Conservation (phyloP, 2,329 filamentous ascomycete species). For the Exserohilum rostratum region DNA sequence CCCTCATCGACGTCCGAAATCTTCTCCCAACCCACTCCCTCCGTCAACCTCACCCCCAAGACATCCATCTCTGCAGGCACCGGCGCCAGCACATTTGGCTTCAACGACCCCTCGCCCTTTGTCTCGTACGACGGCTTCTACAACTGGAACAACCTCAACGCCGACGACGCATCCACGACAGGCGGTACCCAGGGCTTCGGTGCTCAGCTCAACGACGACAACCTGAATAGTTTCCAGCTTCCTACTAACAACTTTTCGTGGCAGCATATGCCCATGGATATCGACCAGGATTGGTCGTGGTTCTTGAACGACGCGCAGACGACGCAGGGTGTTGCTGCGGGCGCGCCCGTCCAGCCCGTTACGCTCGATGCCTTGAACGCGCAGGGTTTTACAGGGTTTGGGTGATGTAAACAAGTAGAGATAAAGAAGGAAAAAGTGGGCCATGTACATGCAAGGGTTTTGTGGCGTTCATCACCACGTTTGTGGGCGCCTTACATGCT, state of each 20-base stretch:
- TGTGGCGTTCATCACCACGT: too few species aligned
- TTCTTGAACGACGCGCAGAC: constrained; percentile 43
- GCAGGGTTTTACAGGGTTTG: constrained; percentile 38
- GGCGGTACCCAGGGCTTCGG: constrained; percentile 5
- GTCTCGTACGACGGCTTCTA: constrained; percentile 51
- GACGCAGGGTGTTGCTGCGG: constrained; percentile 12
- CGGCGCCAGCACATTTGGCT: constrained; percentile 11
- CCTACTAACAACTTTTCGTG: constrained; percentile 46
- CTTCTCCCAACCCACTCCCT: constrained; percentile 18
- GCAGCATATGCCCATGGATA: constrained; percentile 51
- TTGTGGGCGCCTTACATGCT: too few species aligned
- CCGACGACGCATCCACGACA: constrained; percentile 16
- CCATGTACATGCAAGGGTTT: too few species aligned
- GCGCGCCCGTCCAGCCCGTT: not conserved
- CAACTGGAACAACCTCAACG: constrained; percentile 37
- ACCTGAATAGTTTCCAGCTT: constrained; percentile 39
- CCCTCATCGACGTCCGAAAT: constrained; percentile 15
- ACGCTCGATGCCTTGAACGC: constrained; percentile 25
- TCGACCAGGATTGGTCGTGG: constrained; percentile 52
- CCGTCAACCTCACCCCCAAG: constrained; percentile 21
- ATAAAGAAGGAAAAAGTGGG: not conserved
- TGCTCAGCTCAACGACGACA: constrained; percentile 39
- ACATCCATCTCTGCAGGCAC: constrained; percentile 21
- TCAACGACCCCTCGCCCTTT: constrained; percentile 35
- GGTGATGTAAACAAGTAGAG: constrained; percentile 9